Base-by-base conservation (phyloP, 2,329 filamentous ascomycete genomes). In the Orbilia quercus region DNA sequence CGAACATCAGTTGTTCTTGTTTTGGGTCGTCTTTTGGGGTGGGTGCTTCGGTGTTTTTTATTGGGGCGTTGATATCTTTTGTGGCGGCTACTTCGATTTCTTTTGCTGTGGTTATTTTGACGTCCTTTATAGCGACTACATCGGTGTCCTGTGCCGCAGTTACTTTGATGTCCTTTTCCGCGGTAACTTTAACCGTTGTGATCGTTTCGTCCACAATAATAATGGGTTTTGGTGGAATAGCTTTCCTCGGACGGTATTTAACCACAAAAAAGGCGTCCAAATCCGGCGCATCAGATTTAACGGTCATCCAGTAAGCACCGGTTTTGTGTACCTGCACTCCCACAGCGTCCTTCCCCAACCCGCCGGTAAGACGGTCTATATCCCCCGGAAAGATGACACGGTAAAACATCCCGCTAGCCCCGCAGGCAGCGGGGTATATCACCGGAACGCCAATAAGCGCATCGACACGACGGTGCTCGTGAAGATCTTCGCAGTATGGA, bases 301-400 rank as follows among this genome's bases (percentile, higher is more conserved):
- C 60, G 7, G 69, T 48, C 47, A 66, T 45, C 69, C 69, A 73
- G 34, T 60, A 73, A 1, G 60, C 45, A 2, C 60, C 69, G 5
- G 36, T 66, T 11, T 58, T 54, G 55, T 73, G 69, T 7, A 73
- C 36, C 42, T 73, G 60, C 4, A 73, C 16, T 1, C 69, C 69
- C 16, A 73, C 44, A n/a, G 60, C 50, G 18, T 60, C 47, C 14
- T 66, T 66, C 14, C 69, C 69, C n/a, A 66, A 16, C 7, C 40
- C 44, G 1, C 60, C 55, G 9, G 69, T 66, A 9, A 66, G 25
- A 11, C 55, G 51, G 42, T 73, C 60, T 18, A 73, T 59, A 53
- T 73, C 69, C 1, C 69, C 69, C 1, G 69, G 69, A 16, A 73
- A 73, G 6, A 73, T 60, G 9, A 66, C 48, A n/a, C 69, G 23